Evolutionary conservation across 805 yeast genomes (phyloP).

Genomic region (Ogataea paradorogensis): DNA sequence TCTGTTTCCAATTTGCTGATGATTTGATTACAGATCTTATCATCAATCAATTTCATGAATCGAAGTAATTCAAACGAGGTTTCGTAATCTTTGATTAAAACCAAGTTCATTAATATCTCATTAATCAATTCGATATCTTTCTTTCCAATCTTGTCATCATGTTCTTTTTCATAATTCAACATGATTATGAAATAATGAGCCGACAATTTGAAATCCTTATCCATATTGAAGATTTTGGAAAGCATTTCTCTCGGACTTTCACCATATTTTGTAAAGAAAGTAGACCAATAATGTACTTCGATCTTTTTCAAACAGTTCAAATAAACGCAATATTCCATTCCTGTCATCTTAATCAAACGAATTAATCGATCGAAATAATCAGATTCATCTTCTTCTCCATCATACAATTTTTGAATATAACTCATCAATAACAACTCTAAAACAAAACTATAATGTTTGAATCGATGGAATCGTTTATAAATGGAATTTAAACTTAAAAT

Average conservation of each 20-base stretch:
- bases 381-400: slow-evolving; percentile 28
- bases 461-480: slow-evolving; percentile 37
- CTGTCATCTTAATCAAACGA: slow-evolving; percentile 33
- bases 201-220: slow-evolving; percentile 43
- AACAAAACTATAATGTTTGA: slow-evolving; percentile 46
- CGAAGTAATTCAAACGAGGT: slow-evolving; percentile 55
- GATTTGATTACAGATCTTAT: slow-evolving; percentile 35
- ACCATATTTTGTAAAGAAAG: slow-evolving; percentile 41
- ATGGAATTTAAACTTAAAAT: slow-evolving; percentile 31
- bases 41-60: slow-evolving; percentile 49
- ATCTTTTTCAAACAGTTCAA: slow-evolving; percentile 53
- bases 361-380: slow-evolving; percentile 31
- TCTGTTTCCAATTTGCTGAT: slow-evolving; percentile 28
- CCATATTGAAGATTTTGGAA: slow-evolving; percentile 35
- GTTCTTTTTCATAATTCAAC: slow-evolving; percentile 44
- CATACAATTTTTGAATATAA: slow-evolving; percentile 30
- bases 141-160: slow-evolving; percentile 23
- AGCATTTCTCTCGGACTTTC: slow-evolving; percentile 46
- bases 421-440: slow-evolving; percentile 48
- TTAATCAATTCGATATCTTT: slow-evolving; percentile 41
- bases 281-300: slow-evolving; percentile 49
- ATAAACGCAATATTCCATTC: slow-evolving; percentile 36
- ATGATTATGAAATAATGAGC: slow-evolving; percentile 52
- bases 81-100: slow-evolving; percentile 43
- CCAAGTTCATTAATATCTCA: slow-evolving; percentile 42